phyloP scores from a whole-genome alignment of 768 basidiomycete species.

The Gloeophyllum trabeum region DNA sequence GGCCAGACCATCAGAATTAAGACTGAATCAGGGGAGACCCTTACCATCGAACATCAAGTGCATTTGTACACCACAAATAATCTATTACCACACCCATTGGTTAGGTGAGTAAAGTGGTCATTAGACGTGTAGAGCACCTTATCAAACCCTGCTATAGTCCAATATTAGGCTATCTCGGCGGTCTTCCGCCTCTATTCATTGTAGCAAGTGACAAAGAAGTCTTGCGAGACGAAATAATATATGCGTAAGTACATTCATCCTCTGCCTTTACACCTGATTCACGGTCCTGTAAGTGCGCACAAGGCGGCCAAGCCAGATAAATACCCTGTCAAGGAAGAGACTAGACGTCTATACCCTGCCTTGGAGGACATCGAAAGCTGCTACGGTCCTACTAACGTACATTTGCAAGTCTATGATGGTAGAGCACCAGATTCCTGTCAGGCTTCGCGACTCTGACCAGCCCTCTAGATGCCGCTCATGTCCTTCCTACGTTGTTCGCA shows the following conservation, averaged over 20 bases:
- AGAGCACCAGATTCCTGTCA: slow-evolving; percentile 10
- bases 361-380: slow-evolving; percentile 42
- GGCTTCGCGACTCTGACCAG: slow-evolving; percentile 8
- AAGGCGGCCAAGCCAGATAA: slow-evolving; percentile 78
- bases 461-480: slow-evolving; percentile 52
- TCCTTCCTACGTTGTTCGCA: slow-evolving; percentile 62
- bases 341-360: slow-evolving; percentile 41
- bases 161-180: slow-evolving; percentile 56
- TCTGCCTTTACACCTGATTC: neutral
- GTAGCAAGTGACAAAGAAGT: slow-evolving; percentile 88
- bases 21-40: slow-evolving; percentile 35
- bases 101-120: slow-evolving; percentile 68
- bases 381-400: slow-evolving; percentile 63
- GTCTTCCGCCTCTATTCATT: slow-evolving; percentile 77
- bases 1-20: slow-evolving; percentile 34
- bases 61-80: slow-evolving; percentile 83
- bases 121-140: too few relatives aligned
- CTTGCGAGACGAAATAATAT: slow-evolving; percentile 84
- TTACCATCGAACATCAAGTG: slow-evolving; percentile 57
- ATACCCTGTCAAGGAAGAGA: slow-evolving; percentile 38
- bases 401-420: slow-evolving; percentile 92
- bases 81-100: slow-evolving; percentile 65
- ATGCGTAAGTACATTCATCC: slow-evolving; percentile 38
- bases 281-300: slow-evolving; percentile 52
- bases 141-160: too few relatives aligned